These are phyloP conservation scores for Hibiscus mutabilis DNA, from an alignment of 345 rosid genomes.

Conservation along the genomic window DNA sequence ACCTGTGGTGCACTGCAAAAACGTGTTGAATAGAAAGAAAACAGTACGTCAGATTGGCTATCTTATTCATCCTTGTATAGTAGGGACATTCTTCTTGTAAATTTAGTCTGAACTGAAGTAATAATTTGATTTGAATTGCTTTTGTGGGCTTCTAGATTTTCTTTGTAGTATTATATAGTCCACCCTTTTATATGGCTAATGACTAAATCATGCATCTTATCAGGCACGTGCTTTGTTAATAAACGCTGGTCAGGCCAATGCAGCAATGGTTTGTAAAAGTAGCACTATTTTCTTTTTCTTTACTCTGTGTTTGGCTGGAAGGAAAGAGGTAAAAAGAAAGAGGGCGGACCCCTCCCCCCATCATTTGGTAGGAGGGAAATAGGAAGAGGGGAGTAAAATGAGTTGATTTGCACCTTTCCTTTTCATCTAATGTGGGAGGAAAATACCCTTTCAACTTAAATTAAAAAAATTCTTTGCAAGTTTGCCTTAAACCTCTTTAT, in stretches of 20 bases:
- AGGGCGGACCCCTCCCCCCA: neutral
- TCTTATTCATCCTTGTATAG: neutral
- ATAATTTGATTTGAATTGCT: neutral
- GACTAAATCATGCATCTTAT: conserved; percentile 6
- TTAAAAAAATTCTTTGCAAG: neutral
- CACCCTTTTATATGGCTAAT: neutral
- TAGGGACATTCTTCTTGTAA: neutral
- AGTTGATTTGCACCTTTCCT: neutral
- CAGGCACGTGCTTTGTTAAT: conserved; percentile 93
- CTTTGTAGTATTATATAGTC: conserved; percentile 2
- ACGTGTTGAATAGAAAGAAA: conserved; percentile 37
- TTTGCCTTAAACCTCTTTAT: no score
- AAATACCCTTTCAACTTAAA: neutral
- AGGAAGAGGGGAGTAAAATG: neutral
- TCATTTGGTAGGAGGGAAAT: neutral
- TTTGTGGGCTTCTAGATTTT: neutral
- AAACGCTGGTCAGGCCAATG: conserved; percentile 99
- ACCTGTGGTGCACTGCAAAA: conserved; percentile 78
- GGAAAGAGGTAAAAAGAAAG: neutral
- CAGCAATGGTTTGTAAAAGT: conserved; percentile 62
- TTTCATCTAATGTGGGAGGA: neutral
- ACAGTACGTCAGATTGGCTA: conserved; percentile 34
- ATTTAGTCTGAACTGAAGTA: neutral
- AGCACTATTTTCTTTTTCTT: conserved; percentile 8
- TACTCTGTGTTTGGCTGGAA: neutral